Percentiles rank a stretch among this genome's conserved stretches.
Conservation (phyloP, 768 basidiomycete genomes). For the Mycena leptocephala region DNA sequence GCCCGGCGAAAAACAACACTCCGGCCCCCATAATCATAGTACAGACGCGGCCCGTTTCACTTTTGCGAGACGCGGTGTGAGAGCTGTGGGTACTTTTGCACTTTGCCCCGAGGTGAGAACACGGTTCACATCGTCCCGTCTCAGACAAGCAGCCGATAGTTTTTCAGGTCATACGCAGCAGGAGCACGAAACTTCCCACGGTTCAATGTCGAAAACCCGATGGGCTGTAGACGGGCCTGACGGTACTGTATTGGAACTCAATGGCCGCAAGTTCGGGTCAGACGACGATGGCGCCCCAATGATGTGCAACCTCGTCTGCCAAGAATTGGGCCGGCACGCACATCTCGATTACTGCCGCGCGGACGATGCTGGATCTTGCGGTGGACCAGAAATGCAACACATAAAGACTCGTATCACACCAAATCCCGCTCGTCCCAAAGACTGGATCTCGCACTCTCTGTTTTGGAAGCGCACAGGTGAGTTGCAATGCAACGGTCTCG, state of each 20-base stretch:
- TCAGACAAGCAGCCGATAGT: background rate
- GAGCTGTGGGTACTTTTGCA: constrained; percentile 74
- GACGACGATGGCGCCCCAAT: constrained; percentile 75
- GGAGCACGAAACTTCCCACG: constrained; percentile 76
- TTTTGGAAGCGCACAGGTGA: constrained; percentile 75
- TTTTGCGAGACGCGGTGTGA: constrained; percentile 71
- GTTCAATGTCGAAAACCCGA: constrained; percentile 72
- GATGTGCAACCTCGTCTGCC: constrained; percentile 74
- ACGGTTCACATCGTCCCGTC: background rate
- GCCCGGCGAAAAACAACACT: constrained; percentile 58
- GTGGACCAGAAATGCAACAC: constrained; percentile 63
- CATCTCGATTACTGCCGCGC: constrained; percentile 74
- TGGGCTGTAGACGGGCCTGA: constrained; percentile 74
- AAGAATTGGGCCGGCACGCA: constrained; percentile 69
- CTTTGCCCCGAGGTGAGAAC: constrained; percentile 66
- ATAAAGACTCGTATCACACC: constrained; percentile 61
- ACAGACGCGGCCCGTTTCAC: constrained; percentile 63
- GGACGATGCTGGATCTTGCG: constrained; percentile 54
- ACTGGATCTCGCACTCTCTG: constrained; percentile 68
- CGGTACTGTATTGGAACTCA: constrained; percentile 65
- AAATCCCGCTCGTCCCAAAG: constrained; percentile 64
- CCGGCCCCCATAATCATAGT: constrained; percentile 66
- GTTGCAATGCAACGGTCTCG: background rate
- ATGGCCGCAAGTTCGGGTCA: constrained; percentile 69
- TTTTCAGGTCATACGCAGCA: constrained; percentile 69